phyloP scores from a whole-genome alignment of 1,139 yeast species.

The Yamadazyma triangularis region DNA sequence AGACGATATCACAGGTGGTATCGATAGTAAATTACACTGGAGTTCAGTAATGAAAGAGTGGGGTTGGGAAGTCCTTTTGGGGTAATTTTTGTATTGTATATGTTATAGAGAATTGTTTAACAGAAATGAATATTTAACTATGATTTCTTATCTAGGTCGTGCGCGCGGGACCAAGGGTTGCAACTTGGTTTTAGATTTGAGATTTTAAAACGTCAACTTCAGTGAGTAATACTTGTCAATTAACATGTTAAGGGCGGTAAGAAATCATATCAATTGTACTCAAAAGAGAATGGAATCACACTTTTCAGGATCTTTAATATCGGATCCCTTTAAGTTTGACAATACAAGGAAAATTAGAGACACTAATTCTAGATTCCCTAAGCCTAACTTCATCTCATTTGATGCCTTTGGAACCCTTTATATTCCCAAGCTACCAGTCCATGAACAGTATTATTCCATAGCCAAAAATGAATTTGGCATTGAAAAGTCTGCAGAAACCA shows the following conservation, averaged over 20 bases:
- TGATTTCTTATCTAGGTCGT: no score
- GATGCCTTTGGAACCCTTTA: constrained; percentile 69
- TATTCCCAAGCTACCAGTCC: constrained; percentile 50
- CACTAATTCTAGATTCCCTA: constrained; percentile 24
- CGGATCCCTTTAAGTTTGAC: constrained; percentile 25
- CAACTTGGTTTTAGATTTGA: no score
- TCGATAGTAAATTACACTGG: constrained; percentile 61
- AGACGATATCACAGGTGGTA: constrained; percentile 35
- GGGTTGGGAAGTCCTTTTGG: constrained; percentile 68
- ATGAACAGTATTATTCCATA: constrained; percentile 47
- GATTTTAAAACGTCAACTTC: no score
- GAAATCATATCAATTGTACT: no score
- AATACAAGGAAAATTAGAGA: constrained; percentile 26
- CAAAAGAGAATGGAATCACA: not conserved
- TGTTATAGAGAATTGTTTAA: no score
- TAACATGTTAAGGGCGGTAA: no score
- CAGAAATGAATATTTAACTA: no score
- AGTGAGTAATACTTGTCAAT: no score
- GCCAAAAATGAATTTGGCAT: constrained; percentile 45
- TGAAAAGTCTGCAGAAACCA: constrained; percentile 21
- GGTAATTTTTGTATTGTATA: no score
- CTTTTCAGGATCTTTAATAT: constrained; percentile 10
- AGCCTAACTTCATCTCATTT: constrained; percentile 53
- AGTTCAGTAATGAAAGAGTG: constrained; percentile 65
- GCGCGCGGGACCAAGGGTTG: no score